Percentiles rank a stretch among this genome's conserved stretches.
Conservation (phyloP, 331 rosid genomes). For the Quercus tomentella region DNA sequence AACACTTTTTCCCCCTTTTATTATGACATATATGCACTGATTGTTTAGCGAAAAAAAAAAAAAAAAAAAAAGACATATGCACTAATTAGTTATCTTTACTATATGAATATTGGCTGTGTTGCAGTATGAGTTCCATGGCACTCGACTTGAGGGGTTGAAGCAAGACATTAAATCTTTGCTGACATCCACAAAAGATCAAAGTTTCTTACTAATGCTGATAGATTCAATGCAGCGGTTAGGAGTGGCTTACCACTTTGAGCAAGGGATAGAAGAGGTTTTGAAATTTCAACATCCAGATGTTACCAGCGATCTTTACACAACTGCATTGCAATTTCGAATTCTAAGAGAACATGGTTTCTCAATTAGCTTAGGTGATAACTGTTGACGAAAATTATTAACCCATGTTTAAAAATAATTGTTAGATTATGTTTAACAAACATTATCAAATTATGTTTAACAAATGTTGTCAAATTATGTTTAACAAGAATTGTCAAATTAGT, state of each 20-base stretch:
- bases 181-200: not conserved
- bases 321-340: constrained; percentile 23
- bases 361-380: constrained; percentile 22
- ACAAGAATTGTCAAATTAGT: no score
- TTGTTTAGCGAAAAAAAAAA: no score
- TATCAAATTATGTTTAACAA: no score
- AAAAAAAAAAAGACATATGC: no score
- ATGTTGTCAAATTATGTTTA: no score
- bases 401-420: no score
- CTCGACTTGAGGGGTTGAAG: constrained; percentile 17
- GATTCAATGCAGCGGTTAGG: constrained; percentile 24
- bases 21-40: no score
- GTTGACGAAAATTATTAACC: no score
- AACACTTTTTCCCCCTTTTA: no score
- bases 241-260: constrained; percentile 28
- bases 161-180: not conserved
- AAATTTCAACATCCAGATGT: not conserved
- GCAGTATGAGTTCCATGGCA: constrained; percentile 21
- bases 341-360: constrained; percentile 24
- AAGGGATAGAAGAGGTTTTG: constrained; percentile 18
- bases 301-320: not conserved
- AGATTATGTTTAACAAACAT: no score
- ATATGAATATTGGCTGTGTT: not conserved
- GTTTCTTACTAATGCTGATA: not conserved
- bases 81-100: no score